phyloP scores from a whole-genome alignment of 2,329 filamentous ascomycete species.

The Fusarium ramigenum region DNA sequence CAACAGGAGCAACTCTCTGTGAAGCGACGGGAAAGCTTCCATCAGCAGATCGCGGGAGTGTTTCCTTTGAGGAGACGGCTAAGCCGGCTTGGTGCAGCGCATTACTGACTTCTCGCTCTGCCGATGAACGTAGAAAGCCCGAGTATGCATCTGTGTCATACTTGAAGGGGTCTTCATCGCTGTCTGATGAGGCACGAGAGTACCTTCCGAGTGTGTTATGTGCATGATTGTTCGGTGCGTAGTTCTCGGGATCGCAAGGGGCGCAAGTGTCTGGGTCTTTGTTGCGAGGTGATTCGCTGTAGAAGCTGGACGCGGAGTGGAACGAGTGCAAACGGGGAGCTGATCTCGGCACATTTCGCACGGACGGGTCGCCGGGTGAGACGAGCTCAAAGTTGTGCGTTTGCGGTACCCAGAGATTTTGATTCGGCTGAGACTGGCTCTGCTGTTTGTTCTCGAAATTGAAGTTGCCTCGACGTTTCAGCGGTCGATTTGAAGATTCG shows the following conservation, averaged over 20 bases:
- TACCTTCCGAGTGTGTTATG: conserved; percentile 27
- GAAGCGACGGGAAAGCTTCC: conserved; percentile 1
- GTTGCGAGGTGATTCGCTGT: conserved; percentile 28
- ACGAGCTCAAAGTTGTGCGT: conserved; percentile 17
- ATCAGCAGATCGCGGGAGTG: not conserved
- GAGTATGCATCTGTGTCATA: conserved; percentile 55
- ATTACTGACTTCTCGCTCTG: conserved; percentile 56
- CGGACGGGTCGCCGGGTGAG: conserved; percentile 21
- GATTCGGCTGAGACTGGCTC: not conserved
- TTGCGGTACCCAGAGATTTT: conserved; percentile 1
- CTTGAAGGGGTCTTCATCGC: conserved; percentile 56
- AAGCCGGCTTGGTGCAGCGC: conserved; percentile 48
- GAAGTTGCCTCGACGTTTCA: conserved; percentile 28
- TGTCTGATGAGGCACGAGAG: conserved; percentile 48
- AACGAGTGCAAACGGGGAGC: conserved; percentile 38
- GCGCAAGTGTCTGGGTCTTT: not conserved
- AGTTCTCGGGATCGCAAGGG: not conserved
- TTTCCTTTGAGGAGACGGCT: conserved; percentile 24
- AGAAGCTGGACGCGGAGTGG: conserved; percentile 42
- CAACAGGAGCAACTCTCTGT: conserved; percentile 14
- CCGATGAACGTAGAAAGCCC: conserved; percentile 49
- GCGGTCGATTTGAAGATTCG: conserved; percentile 4
- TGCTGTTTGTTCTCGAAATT: conserved; percentile 19
- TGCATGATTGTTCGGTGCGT: not conserved
- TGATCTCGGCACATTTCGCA: conserved; percentile 11